A percentile compares a stretch with the other conserved stretches of the same genome.
Conservation (phyloP, 164 flowering plant genomes). For the Tinospora cordifolia region DNA sequence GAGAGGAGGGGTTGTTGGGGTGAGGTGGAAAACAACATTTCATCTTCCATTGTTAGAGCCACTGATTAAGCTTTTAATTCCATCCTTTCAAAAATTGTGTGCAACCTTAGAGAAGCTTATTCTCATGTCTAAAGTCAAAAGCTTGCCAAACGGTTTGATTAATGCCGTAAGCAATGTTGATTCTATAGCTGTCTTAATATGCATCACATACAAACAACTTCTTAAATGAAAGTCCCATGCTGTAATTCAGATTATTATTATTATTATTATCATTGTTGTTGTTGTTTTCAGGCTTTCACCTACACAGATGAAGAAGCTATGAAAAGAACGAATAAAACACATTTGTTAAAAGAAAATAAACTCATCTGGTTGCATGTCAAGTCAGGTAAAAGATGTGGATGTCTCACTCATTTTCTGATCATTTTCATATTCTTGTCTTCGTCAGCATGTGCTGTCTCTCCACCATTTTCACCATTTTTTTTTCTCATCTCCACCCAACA, state of each 20-base stretch:
- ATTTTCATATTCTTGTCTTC: no score
- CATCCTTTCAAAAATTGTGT: background rate
- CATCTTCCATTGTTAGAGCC: background rate
- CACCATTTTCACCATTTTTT: no score
- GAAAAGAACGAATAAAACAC: background rate
- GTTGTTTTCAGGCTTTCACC: background rate
- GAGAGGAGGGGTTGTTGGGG: background rate
- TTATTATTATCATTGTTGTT: no score
- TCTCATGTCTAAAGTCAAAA: background rate
- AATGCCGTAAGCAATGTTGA: background rate
- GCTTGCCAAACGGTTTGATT: background rate
- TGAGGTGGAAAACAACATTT: constrained; percentile 1
- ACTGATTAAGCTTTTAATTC: background rate
- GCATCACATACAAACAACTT: background rate
- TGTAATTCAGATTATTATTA: background rate
- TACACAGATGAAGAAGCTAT: background rate
- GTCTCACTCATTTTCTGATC: no score
- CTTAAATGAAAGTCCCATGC: background rate
- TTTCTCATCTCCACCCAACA: no score
- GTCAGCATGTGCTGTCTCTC: no score
- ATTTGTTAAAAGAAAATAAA: no score
- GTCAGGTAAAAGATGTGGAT: no score
- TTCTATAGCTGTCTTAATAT: background rate
- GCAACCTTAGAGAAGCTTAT: background rate
- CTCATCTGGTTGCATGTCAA: no score